Evolutionary conservation across 192 early-diverging fungal genomes (phyloP).

Genomic region (Backusella parvicylindrica): DNA sequence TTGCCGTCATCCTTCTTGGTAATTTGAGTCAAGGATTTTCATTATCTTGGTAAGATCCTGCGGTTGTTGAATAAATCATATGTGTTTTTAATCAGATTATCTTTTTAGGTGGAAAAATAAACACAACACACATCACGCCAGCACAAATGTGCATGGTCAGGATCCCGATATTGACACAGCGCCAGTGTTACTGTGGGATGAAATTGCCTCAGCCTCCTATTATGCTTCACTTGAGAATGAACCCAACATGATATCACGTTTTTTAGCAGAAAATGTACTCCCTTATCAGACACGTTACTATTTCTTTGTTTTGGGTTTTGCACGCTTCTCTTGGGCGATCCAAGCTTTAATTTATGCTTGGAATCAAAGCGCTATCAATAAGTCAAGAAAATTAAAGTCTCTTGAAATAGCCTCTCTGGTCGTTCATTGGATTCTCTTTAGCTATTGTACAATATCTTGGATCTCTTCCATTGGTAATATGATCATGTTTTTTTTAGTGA

Average conservation of each 20-base stretch:
- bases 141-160: conserved; percentile 74
- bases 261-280: conserved; percentile 51
- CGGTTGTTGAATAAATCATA: neutral
- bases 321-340: conserved; percentile 71
- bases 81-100: neutral
- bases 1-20: conserved; percentile 64
- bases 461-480: conserved; percentile 32
- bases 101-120: conserved; percentile 77
- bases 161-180: conserved; percentile 88
- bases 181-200: conserved; percentile 74
- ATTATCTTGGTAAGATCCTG: conserved; percentile 53
- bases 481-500: conserved; percentile 56
- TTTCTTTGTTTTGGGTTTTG: conserved; percentile 71
- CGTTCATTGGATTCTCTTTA: conserved; percentile 68
- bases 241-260: conserved; percentile 43
- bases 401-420: conserved; percentile 54
- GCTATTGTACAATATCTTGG: conserved; percentile 46
- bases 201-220: conserved; percentile 51
- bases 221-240: conserved; percentile 48
- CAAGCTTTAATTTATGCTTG: conserved; percentile 58
- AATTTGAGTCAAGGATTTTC: conserved; percentile 76
- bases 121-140: conserved; percentile 83
- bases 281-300: conserved; percentile 56
- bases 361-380: conserved; percentile 42
- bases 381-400: conserved; percentile 38